Base-by-base conservation (phyloP, 805 yeast species). In the Saccharomycopsis oosterbeekiorum region DNA sequence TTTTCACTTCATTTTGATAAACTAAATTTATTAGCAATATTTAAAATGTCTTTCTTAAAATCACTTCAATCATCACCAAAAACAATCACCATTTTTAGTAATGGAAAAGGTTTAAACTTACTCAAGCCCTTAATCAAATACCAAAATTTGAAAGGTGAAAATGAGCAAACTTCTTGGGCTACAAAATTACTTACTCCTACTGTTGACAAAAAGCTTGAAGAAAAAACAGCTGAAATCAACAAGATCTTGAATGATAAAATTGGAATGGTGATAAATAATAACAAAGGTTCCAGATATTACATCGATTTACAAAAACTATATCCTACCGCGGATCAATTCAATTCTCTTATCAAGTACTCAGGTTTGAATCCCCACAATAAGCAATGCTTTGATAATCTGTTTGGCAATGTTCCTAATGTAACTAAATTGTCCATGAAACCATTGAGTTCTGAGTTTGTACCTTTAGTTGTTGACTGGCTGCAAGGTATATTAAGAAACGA, bases 1-100 rank as follows among this genome's bases (percentile, higher is more conserved):
- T 26, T 29, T 53, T 53, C 29, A 29, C 40, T 53, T 8, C 15
- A 14, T 34, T 29, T 9, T 53, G 12, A 6, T 34, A 36, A n/a
- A 17, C 15, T 29, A 34, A 17, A 37, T 37, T 12, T 37, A 37
- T 11, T 15, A 55, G 12, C 6, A 43, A 4, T 21, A 43, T 15
- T 12, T 17, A 59, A 19, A 26, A 74, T 74, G 77, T 74, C 77
- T 5, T 70, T 73, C 70, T 68, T 75, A 61, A 74, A 68, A 61
- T 67, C 75, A 1, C 64, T 74, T 9, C 76, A 74, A 63, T 58
- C 63, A 12, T 61, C 69, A 4, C 73, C 75, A 5, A 74, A 76
- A 39, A 71, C 69, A 1, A 71, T 75, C 60, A 75, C 78, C 36
- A 61, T 75, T 39, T 75, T 74, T 75, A 39, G 41, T 19, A 61